phyloP scores from a whole-genome alignment of 2,329 filamentous ascomycete genomes.

The Penicillium sp. region DNA sequence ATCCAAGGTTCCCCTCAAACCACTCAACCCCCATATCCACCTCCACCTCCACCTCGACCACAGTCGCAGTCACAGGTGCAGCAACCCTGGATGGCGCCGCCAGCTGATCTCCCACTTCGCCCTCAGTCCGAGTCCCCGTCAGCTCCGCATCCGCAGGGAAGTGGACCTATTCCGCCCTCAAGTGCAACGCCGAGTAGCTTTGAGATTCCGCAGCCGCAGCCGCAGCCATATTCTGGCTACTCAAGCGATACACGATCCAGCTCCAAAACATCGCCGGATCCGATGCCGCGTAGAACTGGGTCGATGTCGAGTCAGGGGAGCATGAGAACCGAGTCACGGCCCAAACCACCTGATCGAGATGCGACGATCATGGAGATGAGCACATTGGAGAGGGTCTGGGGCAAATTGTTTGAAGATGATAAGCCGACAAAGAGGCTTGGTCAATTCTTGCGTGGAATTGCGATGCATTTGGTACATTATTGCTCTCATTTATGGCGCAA shows the following conservation, averaged over 20 bases:
- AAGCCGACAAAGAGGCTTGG: conserved; percentile 66
- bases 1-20: conserved; percentile 29
- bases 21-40: conserved; percentile 11
- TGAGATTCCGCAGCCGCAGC: conserved; percentile 19
- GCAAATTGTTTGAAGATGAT: conserved; percentile 68
- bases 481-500: neutral
- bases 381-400: conserved; percentile 72
- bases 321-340: conserved; percentile 33
- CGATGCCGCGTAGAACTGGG: conserved; percentile 28
- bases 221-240: conserved; percentile 20
- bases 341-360: conserved; percentile 39
- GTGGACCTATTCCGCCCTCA: conserved; percentile 19
- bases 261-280: conserved; percentile 21
- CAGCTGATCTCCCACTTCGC: conserved; percentile 13
- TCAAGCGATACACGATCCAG: conserved; percentile 22
- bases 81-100: conserved; percentile 21
- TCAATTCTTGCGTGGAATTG: conserved; percentile 71
- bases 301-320: conserved; percentile 39
- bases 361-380: conserved; percentile 52
- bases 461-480: conserved; percentile 64
- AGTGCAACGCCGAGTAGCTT: conserved; percentile 11
- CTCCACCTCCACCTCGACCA: conserved; percentile 16
- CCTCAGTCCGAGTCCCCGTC: conserved; percentile 22
- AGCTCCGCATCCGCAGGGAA: conserved; percentile 7
- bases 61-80: conserved; percentile 28